phyloP scores from a whole-genome alignment of 148 eudicot species.

The Linanthus parryae region DNA sequence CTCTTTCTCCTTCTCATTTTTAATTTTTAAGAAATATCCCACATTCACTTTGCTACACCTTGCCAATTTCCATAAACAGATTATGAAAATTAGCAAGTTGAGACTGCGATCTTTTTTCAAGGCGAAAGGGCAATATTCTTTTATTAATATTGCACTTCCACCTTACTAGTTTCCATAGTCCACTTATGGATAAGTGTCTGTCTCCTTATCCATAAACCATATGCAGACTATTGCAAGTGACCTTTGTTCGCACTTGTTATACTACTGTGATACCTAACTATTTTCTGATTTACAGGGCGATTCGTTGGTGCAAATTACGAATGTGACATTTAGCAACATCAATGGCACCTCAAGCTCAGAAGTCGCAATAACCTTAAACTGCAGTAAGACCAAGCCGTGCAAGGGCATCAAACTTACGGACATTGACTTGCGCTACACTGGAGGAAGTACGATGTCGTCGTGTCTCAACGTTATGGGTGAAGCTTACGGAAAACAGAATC shows the following conservation, averaged over 20 bases:
- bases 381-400: constrained; percentile 38
- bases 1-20: neutral
- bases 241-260: neutral
- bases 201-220: neutral
- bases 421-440: constrained; percentile 28
- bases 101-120: too few relatives aligned
- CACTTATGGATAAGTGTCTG: neutral
- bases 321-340: constrained; percentile 38
- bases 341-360: constrained; percentile 32
- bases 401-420: constrained; percentile 23
- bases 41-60: too few relatives aligned
- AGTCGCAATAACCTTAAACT: constrained; percentile 33
- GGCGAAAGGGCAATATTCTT: too few relatives aligned
- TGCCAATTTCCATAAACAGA: neutral
- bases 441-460: constrained; percentile 16
- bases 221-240: neutral
- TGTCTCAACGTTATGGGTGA: constrained; percentile 35
- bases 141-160: neutral
- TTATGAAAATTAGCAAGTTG: neutral
- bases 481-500: constrained; percentile 27
- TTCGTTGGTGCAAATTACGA: constrained; percentile 30
- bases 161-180: neutral
- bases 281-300: constrained; percentile 14
- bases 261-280: neutral
- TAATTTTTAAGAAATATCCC: too few relatives aligned